Percentiles rank a stretch among this genome's conserved stretches.
Conservation (phyloP, 2,329 filamentous ascomycete genomes). For the Claviceps pazoutovae region DNA sequence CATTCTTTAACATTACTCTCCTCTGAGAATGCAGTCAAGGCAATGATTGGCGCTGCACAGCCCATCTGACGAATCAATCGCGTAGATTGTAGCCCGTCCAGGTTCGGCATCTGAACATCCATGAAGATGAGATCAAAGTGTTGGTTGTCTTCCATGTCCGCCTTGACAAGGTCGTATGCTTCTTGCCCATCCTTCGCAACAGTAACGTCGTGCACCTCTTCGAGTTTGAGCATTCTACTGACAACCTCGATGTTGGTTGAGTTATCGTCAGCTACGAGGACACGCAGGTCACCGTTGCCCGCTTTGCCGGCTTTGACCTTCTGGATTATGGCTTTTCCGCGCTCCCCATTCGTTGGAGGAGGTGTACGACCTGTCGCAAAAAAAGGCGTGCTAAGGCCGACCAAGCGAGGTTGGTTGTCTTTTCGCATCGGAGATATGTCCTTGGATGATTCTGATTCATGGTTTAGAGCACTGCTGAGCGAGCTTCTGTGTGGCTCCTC, state of each 20-base stretch:
- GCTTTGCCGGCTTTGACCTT: conserved; percentile 36
- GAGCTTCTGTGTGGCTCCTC: conserved; percentile 21
- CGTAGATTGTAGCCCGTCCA: conserved; percentile 80
- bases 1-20: conserved; percentile 79
- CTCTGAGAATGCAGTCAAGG: conserved; percentile 78
- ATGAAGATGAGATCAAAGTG: conserved; percentile 86
- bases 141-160: conserved; percentile 58
- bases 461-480: conserved; percentile 10
- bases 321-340: conserved; percentile 52
- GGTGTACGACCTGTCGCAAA: conserved; percentile 39
- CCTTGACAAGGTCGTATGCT: conserved; percentile 74
- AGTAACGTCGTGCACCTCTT: conserved; percentile 74
- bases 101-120: conserved; percentile 91
- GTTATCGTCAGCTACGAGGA: conserved; percentile 69
- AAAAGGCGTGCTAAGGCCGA: conserved; percentile 73
- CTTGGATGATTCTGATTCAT: conserved; percentile 6
- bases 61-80: conserved; percentile 74
- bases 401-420: conserved; percentile 53
- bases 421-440: conserved; percentile 7
- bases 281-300: conserved; percentile 51
- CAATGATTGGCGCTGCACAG: conserved; percentile 78
- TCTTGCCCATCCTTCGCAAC: conserved; percentile 79
- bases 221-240: conserved; percentile 55
- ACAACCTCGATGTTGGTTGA: conserved; percentile 44
- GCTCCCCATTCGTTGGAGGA: conserved; percentile 28